Conservation (phyloP, 2,329 filamentous ascomycete species). For the Alternaria ventricosa region DNA sequence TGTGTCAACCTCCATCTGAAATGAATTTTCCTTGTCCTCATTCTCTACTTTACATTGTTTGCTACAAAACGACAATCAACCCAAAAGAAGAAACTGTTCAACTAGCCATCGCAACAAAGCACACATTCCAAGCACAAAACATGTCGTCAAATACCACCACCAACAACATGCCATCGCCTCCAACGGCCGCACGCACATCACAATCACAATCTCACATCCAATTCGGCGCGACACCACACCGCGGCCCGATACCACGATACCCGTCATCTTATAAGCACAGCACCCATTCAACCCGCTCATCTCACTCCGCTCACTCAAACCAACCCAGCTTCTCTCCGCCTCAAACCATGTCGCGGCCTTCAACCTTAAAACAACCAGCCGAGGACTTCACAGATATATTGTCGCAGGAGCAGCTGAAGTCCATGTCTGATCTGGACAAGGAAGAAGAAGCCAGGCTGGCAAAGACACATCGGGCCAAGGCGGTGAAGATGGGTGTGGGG, state of each 20-base stretch:
- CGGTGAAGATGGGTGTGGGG: background rate
- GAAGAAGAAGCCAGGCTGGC: constrained; percentile 6
- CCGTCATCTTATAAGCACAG: background rate
- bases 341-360: background rate
- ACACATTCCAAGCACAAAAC: background rate
- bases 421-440: constrained; percentile 15
- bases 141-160: background rate
- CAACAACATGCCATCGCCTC: background rate
- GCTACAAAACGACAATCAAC: too few relatives aligned
- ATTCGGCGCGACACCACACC: background rate
- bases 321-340: background rate
- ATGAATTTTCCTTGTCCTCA: too few relatives aligned
- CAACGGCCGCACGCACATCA: background rate
- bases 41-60: too few relatives aligned
- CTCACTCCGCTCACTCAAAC: background rate
- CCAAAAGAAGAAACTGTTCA: too few relatives aligned
- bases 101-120: too few relatives aligned
- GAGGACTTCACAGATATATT: background rate
- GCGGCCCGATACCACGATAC: background rate
- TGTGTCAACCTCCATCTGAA: too few relatives aligned
- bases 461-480: background rate
- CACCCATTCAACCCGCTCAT: background rate
- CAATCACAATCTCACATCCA: background rate
- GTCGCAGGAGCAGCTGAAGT: constrained; percentile 6
- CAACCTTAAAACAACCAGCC: background rate